Base-by-base conservation (phyloP, 1,139 yeast genomes). In the Yarrowia galli region DNA sequence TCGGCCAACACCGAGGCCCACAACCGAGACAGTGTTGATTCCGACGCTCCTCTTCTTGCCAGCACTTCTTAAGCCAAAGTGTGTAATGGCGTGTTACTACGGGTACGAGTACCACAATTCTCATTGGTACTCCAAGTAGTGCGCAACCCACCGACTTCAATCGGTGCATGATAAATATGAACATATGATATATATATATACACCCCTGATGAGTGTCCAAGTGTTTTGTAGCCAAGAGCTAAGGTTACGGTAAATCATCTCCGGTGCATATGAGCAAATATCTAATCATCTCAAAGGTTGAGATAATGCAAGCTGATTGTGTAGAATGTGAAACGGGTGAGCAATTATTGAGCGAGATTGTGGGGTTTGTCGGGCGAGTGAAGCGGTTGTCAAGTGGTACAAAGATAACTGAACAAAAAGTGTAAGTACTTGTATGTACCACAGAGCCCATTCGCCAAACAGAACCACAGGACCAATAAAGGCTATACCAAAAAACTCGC, bases 11-110 rank as follows among this genome's bases (percentile, higher is more conserved):
- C 64, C 20, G 64, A 43, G 40, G 49, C 64, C 22, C 38, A 58
- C 42, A 58, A 58, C 51, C 32, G 64, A 32, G 64, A 43, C 20
- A 13, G 20, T 20, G 64, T 58, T 2, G 64, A 58, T 15, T 43
- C 51, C 8, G 64, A 58, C 22, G 64, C 64, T 43, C 64, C 64
- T 43, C 25, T 58, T 38, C 42, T 58, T 4, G 64, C 64, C 22
- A 15, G 20, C 16, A 58, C 64, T 40, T 40, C 46, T n/a, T 54
- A 54, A 28, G 32, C 32, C 1, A 10, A 28, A 28, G 32, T 28
- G 32, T 28, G 32, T 28, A 7, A 25, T 7, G 28, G 28, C 28
- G 28, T 7, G 7, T 7, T 7, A 25, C n/a, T n/a, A n/a, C n/a
- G n/a, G n/a, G n/a, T n/a, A n/a, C n/a, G n/a, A n/a, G 32, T 28